These are phyloP conservation scores for Crithidia brevicula DNA, from an alignment of 208 protist species.

Conservation along the genomic window DNA sequence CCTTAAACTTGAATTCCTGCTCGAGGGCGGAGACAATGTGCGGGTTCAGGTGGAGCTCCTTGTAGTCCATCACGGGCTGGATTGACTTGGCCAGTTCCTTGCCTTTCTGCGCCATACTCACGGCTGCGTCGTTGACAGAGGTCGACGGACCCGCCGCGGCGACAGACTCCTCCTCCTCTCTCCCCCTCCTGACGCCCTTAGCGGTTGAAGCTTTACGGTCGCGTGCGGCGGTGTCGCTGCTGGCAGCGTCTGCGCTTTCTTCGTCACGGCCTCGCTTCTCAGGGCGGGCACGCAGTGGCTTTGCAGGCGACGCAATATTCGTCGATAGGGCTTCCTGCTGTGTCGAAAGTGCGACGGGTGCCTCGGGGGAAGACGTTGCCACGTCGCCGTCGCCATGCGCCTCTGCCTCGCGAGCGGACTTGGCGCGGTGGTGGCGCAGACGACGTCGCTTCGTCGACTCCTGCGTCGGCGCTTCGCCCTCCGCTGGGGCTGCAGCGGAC, in stretches of 20 bases:
- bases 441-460: conserved; percentile 42
- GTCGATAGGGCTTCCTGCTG: too few species aligned
- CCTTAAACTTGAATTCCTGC: conserved; percentile 93
- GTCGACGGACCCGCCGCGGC: not conserved
- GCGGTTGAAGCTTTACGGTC: too few species aligned
- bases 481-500: not conserved
- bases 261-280: conserved; percentile 30
- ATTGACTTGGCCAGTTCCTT: conserved; percentile 45
- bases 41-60: conserved; percentile 84
- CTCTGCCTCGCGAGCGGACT: conserved; percentile 36
- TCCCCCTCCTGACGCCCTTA: too few species aligned
- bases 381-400: too few species aligned
- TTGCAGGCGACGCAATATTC: too few species aligned
- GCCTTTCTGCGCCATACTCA: conserved; percentile 21
- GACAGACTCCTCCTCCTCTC: not conserved
- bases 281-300: too few species aligned
- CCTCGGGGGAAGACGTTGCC: too few species aligned
- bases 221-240: too few species aligned
- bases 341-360: too few species aligned
- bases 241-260: too few species aligned
- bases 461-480: not conserved
- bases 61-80: conserved; percentile 77
- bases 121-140: not conserved
- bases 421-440: conserved; percentile 65
- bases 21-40: conserved; percentile 82